Conservation (phyloP, 352 stramenopile genomes). For the Phytophthora foliorum region DNA sequence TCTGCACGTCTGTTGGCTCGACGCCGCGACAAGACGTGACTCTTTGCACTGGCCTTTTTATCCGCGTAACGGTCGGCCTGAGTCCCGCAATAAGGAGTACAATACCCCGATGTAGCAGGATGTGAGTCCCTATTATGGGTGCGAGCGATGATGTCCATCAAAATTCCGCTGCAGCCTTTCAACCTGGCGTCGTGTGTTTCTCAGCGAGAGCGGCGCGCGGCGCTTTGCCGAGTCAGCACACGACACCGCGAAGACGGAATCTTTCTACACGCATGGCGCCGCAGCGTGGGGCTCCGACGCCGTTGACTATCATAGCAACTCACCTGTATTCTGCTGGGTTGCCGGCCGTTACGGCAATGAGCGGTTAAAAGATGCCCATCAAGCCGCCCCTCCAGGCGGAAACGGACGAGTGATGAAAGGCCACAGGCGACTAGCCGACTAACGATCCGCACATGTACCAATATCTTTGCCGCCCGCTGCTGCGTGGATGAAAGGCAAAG, state of each 20-base stretch:
- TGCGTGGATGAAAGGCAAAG: slow-evolving; percentile 40
- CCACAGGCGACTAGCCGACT: slow-evolving; percentile 29
- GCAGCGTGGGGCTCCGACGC: not conserved
- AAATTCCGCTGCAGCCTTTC: slow-evolving; percentile 14
- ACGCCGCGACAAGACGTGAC: slow-evolving; percentile 33
- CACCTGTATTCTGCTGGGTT: slow-evolving; percentile 8
- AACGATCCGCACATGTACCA: slow-evolving; percentile 14
- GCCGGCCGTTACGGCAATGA: slow-evolving; percentile 24
- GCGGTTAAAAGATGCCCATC: slow-evolving; percentile 32
- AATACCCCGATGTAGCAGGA: not conserved
- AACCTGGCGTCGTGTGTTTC: slow-evolving; percentile 26
- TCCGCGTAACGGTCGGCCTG: slow-evolving; percentile 23
- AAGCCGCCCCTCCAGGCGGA: slow-evolving; percentile 25
- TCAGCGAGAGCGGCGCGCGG: slow-evolving; percentile 21
- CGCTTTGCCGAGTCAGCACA: slow-evolving; percentile 25
- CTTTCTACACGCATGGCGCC: slow-evolving; percentile 16
- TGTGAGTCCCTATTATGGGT: not conserved
- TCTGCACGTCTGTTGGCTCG: slow-evolving; percentile 50
- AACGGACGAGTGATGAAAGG: slow-evolving; percentile 39
- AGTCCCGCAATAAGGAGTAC: not conserved
- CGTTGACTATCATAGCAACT: slow-evolving; percentile 32
- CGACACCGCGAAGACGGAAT: slow-evolving; percentile 30
- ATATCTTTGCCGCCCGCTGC: slow-evolving; percentile 43
- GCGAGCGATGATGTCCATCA: slow-evolving; percentile 39
- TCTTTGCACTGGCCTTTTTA: slow-evolving; percentile 23